phyloP scores from a whole-genome alignment of 768 basidiomycete genomes.

The Gloeostereum incarnatum region DNA sequence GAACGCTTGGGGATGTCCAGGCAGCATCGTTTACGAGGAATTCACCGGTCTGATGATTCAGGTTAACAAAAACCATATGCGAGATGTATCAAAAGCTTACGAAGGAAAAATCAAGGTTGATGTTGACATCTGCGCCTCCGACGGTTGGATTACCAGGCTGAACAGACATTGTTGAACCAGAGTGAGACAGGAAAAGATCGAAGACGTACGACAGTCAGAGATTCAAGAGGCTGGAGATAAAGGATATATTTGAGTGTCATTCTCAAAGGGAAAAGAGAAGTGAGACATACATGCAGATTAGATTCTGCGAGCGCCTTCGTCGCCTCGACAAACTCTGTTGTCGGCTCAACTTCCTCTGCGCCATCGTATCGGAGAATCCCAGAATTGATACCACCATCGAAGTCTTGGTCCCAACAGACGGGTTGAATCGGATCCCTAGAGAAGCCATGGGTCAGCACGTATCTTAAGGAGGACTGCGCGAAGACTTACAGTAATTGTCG shows the following conservation, averaged over 20 bases:
- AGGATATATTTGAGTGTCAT: conserved; percentile 11
- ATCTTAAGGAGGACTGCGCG: too few relatives aligned
- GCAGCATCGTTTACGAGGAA: conserved; percentile 22
- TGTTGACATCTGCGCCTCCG: conserved; percentile 17
- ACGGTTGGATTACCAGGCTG: conserved; percentile 15
- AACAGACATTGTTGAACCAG: conserved; percentile 1
- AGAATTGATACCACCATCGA: conserved; percentile 21
- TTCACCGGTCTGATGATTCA: conserved; percentile 2
- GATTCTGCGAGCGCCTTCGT: conserved; percentile 19
- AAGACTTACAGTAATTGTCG: conserved; percentile 29
- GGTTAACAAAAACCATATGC: neutral
- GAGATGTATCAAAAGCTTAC: too few relatives aligned
- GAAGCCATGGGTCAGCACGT: conserved; percentile 17
- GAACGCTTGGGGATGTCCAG: conserved; percentile 23
- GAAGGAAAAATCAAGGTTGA: conserved; percentile 13
- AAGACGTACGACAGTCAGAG: conserved; percentile 5
- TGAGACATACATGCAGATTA: conserved; percentile 7
- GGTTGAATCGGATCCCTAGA: conserved; percentile 15
- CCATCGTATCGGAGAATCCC: conserved; percentile 29
- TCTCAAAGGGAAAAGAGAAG: conserved; percentile 9
- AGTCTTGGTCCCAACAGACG: conserved; percentile 17
- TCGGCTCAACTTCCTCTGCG: conserved; percentile 20
- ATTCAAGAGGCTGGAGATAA: conserved; percentile 6
- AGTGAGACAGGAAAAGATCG: neutral
- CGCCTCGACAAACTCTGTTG: conserved; percentile 6